Base-by-base conservation (phyloP, 108 stramenopile genomes). In the Nannochloropsis gaditana region DNA sequence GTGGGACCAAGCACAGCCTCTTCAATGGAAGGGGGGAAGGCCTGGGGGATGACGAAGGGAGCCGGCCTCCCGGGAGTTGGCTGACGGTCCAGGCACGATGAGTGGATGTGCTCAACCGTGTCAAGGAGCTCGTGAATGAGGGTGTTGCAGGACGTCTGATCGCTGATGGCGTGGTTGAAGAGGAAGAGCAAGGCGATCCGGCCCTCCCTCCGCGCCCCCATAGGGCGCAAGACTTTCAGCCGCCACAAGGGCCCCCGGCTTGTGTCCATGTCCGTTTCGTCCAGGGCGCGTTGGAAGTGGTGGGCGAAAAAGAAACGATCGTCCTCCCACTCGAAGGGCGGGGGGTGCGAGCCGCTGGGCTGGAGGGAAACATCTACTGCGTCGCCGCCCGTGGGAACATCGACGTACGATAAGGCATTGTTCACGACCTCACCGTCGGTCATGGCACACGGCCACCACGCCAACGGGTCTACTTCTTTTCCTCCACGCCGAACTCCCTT, bases 131-230 rank as follows among this genome's bases (percentile, higher is more conserved):
- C 87, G n/a, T 87, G 44, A 21, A 89, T 85, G 85, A 89, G 86
- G 59, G 85, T 43, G 85, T 89, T 89, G 19, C 85, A 85, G 83
- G 82, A 83, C 50, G 47, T 83, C 79, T 89, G 88, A 82, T 89
- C 88, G 44, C 85, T 85, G 11, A 89, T 82, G 42, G 88, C 88
- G 83, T 89, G 88, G 88, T 89, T 89, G 85, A 89, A 85, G 50
- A 82, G 85, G 83, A 86, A 89, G 85, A 89, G 85, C 31, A 89
- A 47, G 5, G 88, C 88, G n/a, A 73, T n/a, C 59, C n/a, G 59
- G 19, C 59, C 59, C 2, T n/a, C 59, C 17, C 44, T 83, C 79
- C 84, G 50, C 21, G 41, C 31, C 6, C 85, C 81, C 44, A 10
- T 10, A n/a, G 50, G 45, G 83, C 87, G 87, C 59, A 89, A 44